Base-by-base conservation (phyloP, 2,329 filamentous ascomycete species). In the Lomentospora prolificans region DNA sequence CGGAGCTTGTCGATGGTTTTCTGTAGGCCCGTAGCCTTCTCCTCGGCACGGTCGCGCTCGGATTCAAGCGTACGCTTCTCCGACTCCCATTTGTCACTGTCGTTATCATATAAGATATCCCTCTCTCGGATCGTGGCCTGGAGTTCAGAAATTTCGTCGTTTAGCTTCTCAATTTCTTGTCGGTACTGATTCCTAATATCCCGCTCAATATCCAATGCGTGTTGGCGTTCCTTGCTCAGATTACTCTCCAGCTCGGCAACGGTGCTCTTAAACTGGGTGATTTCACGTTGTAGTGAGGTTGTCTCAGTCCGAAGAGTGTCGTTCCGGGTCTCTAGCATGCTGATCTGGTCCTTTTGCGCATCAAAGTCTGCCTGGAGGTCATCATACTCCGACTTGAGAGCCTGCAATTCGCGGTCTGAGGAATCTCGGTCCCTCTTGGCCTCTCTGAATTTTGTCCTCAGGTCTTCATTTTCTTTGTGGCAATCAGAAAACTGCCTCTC, bases 71-170 rank as follows among this genome's bases (percentile, higher is more conserved):
- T 79, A 31, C 81, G 79, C 63, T 77, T 84, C 63, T 85, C 81
- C 6, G 78, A 80, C 55, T 87, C 83, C 86, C 86, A 90, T 62
- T 84, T 82, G 60, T 89, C 86, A 66, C 79, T 81, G 63, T 89
- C 84, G 57, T 85, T 81, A 57, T 85, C 83, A 69, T 86, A 85
- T 36, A 86, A 74, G 51, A 84, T 85, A 62, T 89, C 83, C 60
- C 84, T 87, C 61, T 87, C 82, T 60, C 82, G 79, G 30, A 87
- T 75, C 60, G 86, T 80, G 19, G 82, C 78, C 57, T 85, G 81
- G 3, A 87, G 72, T 55, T 77, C 74, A 54, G 79, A 82, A 22
- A 85, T 82, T 67, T 87, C 78, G 59, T 77, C 72, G 58, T 77
- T 77, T 14, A 82, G 69, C 31, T 75, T 72, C 56, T 78, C 74